Base-by-base conservation (phyloP, 2,329 filamentous ascomycete genomes). In the Lomentospora prolificans region DNA sequence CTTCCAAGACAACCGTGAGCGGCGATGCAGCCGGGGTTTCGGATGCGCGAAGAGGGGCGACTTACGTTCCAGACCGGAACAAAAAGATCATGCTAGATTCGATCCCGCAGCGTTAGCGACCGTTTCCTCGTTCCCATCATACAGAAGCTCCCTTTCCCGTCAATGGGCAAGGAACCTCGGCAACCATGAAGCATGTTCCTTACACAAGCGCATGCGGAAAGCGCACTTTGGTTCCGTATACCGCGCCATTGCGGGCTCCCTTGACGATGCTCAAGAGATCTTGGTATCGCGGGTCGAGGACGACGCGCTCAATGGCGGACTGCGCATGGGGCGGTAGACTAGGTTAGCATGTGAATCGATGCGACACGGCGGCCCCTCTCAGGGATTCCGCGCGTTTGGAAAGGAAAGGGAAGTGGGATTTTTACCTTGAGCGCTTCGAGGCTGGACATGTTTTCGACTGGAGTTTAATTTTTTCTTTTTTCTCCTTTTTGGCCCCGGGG, bases 151-250 rank as follows among this genome's bases (percentile, higher is more conserved):
- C 48, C 10, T 17, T 19, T 22, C 31, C 5, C 8, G 14, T n/a
- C 25, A 41, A 3, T 3, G 14, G 2, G 17, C 19, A 5, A 3
- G 19, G 33, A 17, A 30, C 27, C 51, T 19, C 22, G 33, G 10
- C 4, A 10, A 30, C 3, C 3, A 28, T 25, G 8, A 17, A 9
- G 53, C 52, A 22, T 50, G 27, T 22, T 17, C 60, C 75, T 60
- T 71, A 79, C 76, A 99, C 94, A 63, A 99, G 80, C 59, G 94
- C 94, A 75, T 99, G 94, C 61, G 94, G 94, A 75, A 99, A 97
- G 61, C 94, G 91, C 71, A 99, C 90, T 81, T 97, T 97, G 64
- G 89, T 84, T 59, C 94, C 94, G 73, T 99, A 99, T 60, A 99
- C 90, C 61, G 91, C 85, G 70, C 94, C 94, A 83, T 97, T 99